Percentiles rank a stretch among this genome's conserved stretches.
These are phyloP conservation scores for Phoenix dactylifera DNA, from an alignment of 176 grass and related monocot genomes.

Conservation along the genomic window DNA sequence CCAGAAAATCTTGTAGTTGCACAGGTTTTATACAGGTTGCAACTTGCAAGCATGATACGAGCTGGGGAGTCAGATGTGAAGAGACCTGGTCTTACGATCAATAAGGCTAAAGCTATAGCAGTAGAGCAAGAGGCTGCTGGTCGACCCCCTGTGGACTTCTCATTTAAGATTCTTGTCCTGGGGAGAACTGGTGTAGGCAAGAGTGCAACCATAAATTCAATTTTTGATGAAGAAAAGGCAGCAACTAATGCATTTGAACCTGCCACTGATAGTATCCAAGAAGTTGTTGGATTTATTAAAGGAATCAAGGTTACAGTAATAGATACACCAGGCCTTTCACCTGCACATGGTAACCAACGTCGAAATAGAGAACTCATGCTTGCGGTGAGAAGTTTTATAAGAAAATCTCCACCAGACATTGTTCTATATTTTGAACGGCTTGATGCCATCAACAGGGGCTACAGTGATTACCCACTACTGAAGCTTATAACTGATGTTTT, in stretches of 20 bases:
- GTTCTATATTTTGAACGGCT: slow-evolving; percentile 71
- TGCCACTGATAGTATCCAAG: slow-evolving; percentile 46
- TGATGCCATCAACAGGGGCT: slow-evolving; percentile 48
- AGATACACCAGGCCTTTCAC: slow-evolving; percentile 71
- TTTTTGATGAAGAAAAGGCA: slow-evolving; percentile 47
- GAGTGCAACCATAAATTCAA: slow-evolving; percentile 66
- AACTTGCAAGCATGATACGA: slow-evolving; percentile 63
- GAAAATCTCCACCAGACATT: slow-evolving; percentile 65
- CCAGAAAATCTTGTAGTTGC: slow-evolving; percentile 42
- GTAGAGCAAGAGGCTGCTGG: slow-evolving; percentile 37
- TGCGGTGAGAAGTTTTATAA: slow-evolving; percentile 63
- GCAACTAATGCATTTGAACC: slow-evolving; percentile 38
- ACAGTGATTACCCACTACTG: slow-evolving; percentile 55
- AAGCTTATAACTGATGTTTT: slow-evolving; percentile 89
- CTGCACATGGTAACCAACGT: slow-evolving; percentile 33
- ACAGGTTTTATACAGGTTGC: slow-evolving; percentile 68
- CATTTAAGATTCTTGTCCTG: slow-evolving; percentile 58
- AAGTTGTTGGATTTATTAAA: slow-evolving; percentile 54
- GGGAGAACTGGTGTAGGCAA: slow-evolving; percentile 68
- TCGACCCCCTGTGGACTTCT: slow-evolving; percentile 38
- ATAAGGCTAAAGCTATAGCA: slow-evolving; percentile 49
- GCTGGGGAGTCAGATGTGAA: slow-evolving; percentile 49
- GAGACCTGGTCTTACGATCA: slow-evolving; percentile 42
- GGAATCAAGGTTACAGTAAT: slow-evolving; percentile 79
- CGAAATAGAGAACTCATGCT: slow-evolving; percentile 65